Percentiles rank a stretch among this genome's conserved stretches.
These are phyloP conservation scores for Porodaedalea pini DNA, from an alignment of 1,284 basidiomycete genomes.

Conservation along the genomic window DNA sequence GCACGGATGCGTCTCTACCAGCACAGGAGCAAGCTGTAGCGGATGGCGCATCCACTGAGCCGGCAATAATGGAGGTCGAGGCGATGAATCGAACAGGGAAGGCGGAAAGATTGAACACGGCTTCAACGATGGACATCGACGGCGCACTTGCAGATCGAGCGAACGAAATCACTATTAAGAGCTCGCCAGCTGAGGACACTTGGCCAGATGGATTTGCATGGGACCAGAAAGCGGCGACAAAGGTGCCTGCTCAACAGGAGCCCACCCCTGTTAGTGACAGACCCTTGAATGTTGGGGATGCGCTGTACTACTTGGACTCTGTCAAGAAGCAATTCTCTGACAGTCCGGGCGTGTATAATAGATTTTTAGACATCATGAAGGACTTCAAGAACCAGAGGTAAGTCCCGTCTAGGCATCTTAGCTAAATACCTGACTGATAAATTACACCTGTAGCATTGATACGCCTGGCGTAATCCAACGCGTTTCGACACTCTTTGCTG, in stretches of 20 bases:
- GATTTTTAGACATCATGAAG: slow-evolving; percentile 97
- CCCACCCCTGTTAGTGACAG: not conserved
- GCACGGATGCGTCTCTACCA: not conserved
- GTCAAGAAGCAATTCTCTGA: slow-evolving; percentile 88
- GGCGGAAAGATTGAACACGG: not conserved
- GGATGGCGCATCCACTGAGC: not conserved
- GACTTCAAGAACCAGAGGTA: slow-evolving; percentile 92
- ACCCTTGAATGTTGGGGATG: slow-evolving; percentile 80
- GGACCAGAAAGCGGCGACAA: not conserved
- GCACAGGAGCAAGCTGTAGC: not conserved
- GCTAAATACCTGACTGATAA: slow-evolving; percentile 15
- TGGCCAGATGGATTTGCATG: slow-evolving; percentile 4
- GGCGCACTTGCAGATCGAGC: not conserved
- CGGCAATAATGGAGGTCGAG: not conserved
- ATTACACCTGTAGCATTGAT: slow-evolving; percentile 68
- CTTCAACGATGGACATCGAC: slow-evolving; percentile 1
- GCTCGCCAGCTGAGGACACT: slow-evolving; percentile 4
- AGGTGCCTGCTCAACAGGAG: not conserved
- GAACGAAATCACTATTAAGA: not conserved
- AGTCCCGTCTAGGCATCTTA: slow-evolving; percentile 31
- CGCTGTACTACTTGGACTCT: slow-evolving; percentile 90
- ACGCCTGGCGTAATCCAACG: slow-evolving; percentile 96
- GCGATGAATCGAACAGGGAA: not conserved
- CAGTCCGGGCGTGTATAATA: slow-evolving; percentile 90
- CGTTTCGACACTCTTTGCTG: slow-evolving; percentile 89